A percentile compares a stretch with the other conserved stretches of the same genome.
Evolutionary conservation across 2,329 filamentous ascomycete genomes (phyloP).

Genomic region (Myriosclerotinia duriaeana): DNA sequence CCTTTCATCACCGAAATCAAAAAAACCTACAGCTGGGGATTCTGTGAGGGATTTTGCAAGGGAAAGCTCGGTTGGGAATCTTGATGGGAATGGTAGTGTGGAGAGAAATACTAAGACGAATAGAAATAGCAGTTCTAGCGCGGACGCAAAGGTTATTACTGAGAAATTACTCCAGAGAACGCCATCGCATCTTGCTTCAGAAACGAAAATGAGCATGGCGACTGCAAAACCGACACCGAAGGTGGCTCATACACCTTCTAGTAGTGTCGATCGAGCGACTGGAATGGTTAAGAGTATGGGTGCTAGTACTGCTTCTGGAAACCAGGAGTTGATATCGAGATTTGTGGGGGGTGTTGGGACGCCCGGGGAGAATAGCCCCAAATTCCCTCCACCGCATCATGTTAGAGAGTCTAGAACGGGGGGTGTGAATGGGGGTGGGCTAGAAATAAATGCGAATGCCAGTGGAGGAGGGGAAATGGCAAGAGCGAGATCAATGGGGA

Average conservation of each 20-base stretch:
- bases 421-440: conserved; percentile 24
- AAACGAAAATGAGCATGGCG: conserved; percentile 58
- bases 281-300: conserved; percentile 28
- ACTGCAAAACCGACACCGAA: conserved; percentile 46
- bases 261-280: conserved; percentile 33
- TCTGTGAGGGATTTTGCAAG: conserved; percentile 31
- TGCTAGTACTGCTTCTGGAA: conserved; percentile 27
- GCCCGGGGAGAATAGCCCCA: conserved; percentile 50
- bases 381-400: conserved; percentile 41
- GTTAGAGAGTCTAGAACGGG: conserved; percentile 33
- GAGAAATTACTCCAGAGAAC: conserved; percentile 65
- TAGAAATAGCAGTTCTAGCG: conserved; percentile 34
- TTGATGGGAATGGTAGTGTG: background rate
- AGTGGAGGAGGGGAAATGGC: conserved; percentile 13
- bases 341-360: conserved; percentile 56
- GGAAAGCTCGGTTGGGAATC: conserved; percentile 42
- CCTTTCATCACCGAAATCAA: conserved; percentile 29
- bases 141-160: conserved; percentile 66
- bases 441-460: conserved; percentile 3
- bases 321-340: conserved; percentile 55
- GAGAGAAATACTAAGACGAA: conserved; percentile 1
- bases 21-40: conserved; percentile 27
- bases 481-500: conserved; percentile 22
- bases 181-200: conserved; percentile 58
- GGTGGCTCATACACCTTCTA: conserved; percentile 39